Evolutionary conservation across 345 rosid species (phyloP), one percentile per base, ranked within the genome.

Genomic region (Zanthoxylum bungeanum): DNA sequence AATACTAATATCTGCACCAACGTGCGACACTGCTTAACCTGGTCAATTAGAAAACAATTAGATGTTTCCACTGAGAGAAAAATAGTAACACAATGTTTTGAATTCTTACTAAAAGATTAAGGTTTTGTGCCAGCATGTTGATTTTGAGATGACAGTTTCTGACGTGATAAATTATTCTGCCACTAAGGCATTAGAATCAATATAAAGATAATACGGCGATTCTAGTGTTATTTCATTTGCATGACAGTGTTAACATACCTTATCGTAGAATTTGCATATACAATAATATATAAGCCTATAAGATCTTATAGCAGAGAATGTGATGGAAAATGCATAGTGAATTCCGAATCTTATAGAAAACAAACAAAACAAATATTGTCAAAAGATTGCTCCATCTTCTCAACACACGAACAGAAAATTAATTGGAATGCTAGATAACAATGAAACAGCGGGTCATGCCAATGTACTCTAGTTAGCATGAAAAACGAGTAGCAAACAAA

Each of bases 21-120:
- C 25, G 61, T 66, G 57, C 80, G 82, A 88, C 91, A 78, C 79
- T 80, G 79, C 60, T 82, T 74, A 47, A 90, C 85, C 97, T 93
- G 88, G 28, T 67, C 27, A 59, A 52, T 30, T n/a, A 36, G 2
- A 56, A 39, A 69, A 56, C 51, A 8, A 40, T 68, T 68, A 68
- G 63, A 55, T 25, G 47, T 12, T 7, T 12, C 9, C 2, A 14
- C 60, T 22, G 16, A 31, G 30, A 30, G 19, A 4, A n/a, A 31
- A 7, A 33, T 12, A 44, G 30, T 0, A 31, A n/a, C 21, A 46
- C 12, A 17, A 42, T 12, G 12, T 42, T 47, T 27, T 44, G 24
- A 64, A 2, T 34, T 7, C 8, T 1, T 17, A 47, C 2, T 28
- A 44, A 44, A 44, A 25, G 25, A 17, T 34, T 1, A 27, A 16